Base-by-base conservation (phyloP, 192 early-diverging fungal species). In the Obelidium mucronatum region DNA sequence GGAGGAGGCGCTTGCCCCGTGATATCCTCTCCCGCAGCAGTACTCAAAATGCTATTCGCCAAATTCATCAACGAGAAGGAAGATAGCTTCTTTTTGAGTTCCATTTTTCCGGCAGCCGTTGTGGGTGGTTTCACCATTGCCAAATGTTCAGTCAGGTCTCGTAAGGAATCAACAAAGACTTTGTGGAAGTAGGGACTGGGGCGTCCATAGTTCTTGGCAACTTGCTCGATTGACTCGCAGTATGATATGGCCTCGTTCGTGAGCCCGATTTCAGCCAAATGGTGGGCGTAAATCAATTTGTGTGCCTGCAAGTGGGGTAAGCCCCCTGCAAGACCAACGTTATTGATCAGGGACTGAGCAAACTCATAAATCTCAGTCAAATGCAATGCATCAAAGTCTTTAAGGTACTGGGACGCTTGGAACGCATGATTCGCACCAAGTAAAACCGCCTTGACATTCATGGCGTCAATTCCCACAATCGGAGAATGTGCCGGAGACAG, bases 241-340 rank as follows among this genome's bases (percentile, higher is more conserved):
- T 99, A 98, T 30, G 84, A 81, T 3, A 83, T 79, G 2, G 97
- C 93, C 61, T 91, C 86, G 40, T 88, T 87, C 2, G 88, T 76
- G 73, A 90, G 86, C 3, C 97, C 95, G 59, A 89, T 83, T 59
- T 97, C 96, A 8, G 88, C 87, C 6, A 99, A 85, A 79, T 90
- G 90, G 87, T 89, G 92, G 19, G 94, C 94, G 74, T 94, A 88
- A 34, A 82, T 67, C 4, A 99, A 82, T 76, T 98, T 98, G 89
- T 95, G 96, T 0, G 90, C 89, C 75, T 97, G 96, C 54, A 99
- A 79, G 73, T 93, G 93, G n/a, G 94, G 93, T n/a, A 99, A 62
- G 26, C 81, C 76, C 22, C 88, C 85, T 24, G 88, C 79, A 30
- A 77, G 33, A 30, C 82, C 83, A 33, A 62, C 48, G 69, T 80